A percentile compares a stretch with the other conserved stretches of the same genome.
Evolutionary conservation across 805 yeast species (phyloP).

Genomic region (Metschnikowia dekortorum): DNA sequence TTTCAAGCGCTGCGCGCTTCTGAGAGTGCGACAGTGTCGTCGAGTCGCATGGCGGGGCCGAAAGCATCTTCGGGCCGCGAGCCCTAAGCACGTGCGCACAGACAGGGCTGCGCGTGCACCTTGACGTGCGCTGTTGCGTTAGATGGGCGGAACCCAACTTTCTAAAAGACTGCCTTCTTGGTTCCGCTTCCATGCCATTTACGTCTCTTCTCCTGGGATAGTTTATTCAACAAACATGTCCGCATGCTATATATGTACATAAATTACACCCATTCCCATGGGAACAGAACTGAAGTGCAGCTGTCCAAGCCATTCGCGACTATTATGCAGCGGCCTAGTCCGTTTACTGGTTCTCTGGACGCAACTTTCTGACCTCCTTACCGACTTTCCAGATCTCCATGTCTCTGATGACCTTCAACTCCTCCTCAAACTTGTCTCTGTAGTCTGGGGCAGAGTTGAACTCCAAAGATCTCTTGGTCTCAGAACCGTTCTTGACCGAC

Average conservation of each 20-base stretch:
- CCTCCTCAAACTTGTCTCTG: constrained; percentile 93
- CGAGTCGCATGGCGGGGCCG: background rate
- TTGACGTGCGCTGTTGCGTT: too few species aligned
- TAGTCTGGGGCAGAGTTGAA: constrained; percentile 98
- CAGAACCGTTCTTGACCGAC: constrained; percentile 92
- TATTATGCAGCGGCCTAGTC: constrained; percentile 20
- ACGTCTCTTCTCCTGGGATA: constrained; percentile 11
- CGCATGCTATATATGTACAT: constrained; percentile 27
- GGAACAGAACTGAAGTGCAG: constrained; percentile 15
- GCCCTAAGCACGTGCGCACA: constrained; percentile 12
- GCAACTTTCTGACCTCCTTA: constrained; percentile 98
- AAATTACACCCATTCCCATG: constrained; percentile 2
- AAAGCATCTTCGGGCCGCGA: constrained; percentile 4
- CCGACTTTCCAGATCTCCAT: constrained; percentile 99
- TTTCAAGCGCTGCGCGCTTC: constrained; percentile 4
- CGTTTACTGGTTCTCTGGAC: constrained; percentile 94
- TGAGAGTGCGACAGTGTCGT: constrained; percentile 1
- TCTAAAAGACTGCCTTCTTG: too few species aligned
- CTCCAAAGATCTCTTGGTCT: constrained; percentile 96
- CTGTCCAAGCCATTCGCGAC: constrained; percentile 36
- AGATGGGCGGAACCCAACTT: too few species aligned
- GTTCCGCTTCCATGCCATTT: too few species aligned
- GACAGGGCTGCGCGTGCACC: constrained; percentile 3
- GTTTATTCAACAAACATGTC: constrained; percentile 46
- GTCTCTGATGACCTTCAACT: constrained; percentile 87